Base-by-base conservation (phyloP, 2,329 filamentous ascomycete genomes). In the Fusarium pininemorale region DNA sequence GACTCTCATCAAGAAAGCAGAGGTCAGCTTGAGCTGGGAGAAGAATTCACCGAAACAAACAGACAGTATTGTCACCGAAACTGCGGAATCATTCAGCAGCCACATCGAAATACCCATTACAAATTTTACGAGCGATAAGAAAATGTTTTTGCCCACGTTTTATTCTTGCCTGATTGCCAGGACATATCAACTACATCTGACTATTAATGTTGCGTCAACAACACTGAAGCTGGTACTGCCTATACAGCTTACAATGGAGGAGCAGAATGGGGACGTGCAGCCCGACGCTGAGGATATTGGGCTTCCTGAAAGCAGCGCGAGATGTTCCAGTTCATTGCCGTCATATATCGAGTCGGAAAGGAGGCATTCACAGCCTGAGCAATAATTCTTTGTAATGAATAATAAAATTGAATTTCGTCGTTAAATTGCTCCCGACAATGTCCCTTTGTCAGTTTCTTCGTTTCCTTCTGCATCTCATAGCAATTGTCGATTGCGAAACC, bases 121-220 rank as follows among this genome's bases (percentile, higher is more conserved):
- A 3, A 32, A 15, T 24, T 67, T 67, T n/a, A 10, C 39, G 24
- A 61, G 45, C 45, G 53, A 61, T 35, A 68, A 67, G 26, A 68
- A 41, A 44, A 53, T 67, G 22, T 67, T 68, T 32, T 13, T 68
- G 28, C 65, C 65, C 4, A 68, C 63, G 13, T 68, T 68, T 44
- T 67, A 68, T 35, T 68, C 65, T 18, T 68, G 65, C 15, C 28
- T 68, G 18, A 8, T 60, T 53, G 53, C 65, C 28, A 68, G 63
- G 32, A 60, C 63, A 35, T 68, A 68, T 24, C 65, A 68, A 24
- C 9, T 68, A n/a, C 53, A 68, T 35, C 6, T 67, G 22, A 61
- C 35, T 16, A 32, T 68, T 7, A 35, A 24, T 15, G 15, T 67
- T 28, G 53, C 45, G 14, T 60, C 65, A 6, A 24, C 48, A 16